These are phyloP conservation scores for Globisporangium emineosum DNA, from an alignment of 352 stramenopile species.

Conservation along the genomic window DNA sequence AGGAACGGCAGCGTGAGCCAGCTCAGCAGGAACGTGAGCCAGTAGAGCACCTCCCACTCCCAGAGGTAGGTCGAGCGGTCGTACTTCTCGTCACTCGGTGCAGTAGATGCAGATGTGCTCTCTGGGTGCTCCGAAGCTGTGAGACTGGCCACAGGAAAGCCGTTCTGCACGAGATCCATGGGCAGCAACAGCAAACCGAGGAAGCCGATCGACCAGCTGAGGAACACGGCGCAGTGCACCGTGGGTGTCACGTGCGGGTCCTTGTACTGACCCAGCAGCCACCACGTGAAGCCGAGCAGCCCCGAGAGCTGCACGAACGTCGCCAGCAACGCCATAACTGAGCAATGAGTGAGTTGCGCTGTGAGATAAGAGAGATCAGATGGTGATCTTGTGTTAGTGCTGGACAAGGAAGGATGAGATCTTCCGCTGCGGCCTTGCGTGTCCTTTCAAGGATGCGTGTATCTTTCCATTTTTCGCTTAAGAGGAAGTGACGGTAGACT, in stretches of 20 bases:
- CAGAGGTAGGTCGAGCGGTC: slow-evolving; percentile 24
- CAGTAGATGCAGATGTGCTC: not conserved
- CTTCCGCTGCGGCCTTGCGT: too few relatives aligned
- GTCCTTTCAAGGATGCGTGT: too few relatives aligned
- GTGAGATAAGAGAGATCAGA: not conserved
- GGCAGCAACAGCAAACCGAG: slow-evolving; percentile 57
- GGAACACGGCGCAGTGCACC: slow-evolving; percentile 46
- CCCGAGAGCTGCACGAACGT: slow-evolving; percentile 36
- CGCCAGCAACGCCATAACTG: slow-evolving; percentile 37
- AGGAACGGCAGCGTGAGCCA: slow-evolving; percentile 65
- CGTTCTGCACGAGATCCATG: slow-evolving; percentile 50
- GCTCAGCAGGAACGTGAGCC: slow-evolving; percentile 58
- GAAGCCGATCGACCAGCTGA: slow-evolving; percentile 60
- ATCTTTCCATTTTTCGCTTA: too few relatives aligned
- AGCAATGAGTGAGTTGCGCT: not conserved
- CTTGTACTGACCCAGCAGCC: slow-evolving; percentile 53
- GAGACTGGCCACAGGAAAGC: slow-evolving; percentile 11
- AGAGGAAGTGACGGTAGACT: too few relatives aligned
- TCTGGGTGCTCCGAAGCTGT: not conserved
- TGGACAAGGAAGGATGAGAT: too few relatives aligned
- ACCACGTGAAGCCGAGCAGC: slow-evolving; percentile 60
- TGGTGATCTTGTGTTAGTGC: not conserved
- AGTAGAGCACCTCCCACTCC: slow-evolving; percentile 62
- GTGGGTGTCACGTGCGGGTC: slow-evolving; percentile 36
- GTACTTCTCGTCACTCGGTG: not conserved